Conservation (phyloP, 2,329 filamentous ascomycete species). For the Colletotrichum coccodes region DNA sequence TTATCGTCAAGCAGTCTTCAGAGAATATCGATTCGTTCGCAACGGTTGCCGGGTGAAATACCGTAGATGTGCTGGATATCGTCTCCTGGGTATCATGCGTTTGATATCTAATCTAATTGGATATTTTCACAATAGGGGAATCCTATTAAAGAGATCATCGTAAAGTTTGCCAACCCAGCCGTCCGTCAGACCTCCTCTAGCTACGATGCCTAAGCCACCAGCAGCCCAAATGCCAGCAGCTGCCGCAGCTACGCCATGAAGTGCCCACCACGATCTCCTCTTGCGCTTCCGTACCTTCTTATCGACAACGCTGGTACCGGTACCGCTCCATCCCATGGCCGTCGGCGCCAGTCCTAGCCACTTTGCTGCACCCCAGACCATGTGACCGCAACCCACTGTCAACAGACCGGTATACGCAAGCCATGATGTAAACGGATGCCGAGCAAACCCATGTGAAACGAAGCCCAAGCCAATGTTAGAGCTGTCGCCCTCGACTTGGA, state of each 20-base stretch:
- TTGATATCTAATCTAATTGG: not conserved
- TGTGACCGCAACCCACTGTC: slow-evolving; percentile 76
- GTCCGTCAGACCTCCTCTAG: slow-evolving; percentile 72
- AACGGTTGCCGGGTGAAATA: too few relatives aligned
- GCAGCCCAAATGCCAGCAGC: slow-evolving; percentile 80
- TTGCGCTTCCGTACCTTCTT: slow-evolving; percentile 62
- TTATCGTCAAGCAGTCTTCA: not conserved
- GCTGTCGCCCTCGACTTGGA: slow-evolving; percentile 82
- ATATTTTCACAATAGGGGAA: slow-evolving; percentile 32
- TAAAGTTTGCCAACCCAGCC: slow-evolving; percentile 87
- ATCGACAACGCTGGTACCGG: slow-evolving; percentile 55
- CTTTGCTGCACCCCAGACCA: slow-evolving; percentile 86
- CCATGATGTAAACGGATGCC: slow-evolving; percentile 74
- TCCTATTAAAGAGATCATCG: slow-evolving; percentile 71
- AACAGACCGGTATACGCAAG: slow-evolving; percentile 77
- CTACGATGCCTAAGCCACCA: slow-evolving; percentile 83
- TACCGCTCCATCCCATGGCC: slow-evolving; percentile 57
- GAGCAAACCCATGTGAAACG: slow-evolving; percentile 85
- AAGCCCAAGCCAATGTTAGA: slow-evolving; percentile 88
- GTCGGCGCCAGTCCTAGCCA: slow-evolving; percentile 77
- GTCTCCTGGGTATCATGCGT: not conserved
- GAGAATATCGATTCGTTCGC: not conserved
- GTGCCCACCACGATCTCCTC: slow-evolving; percentile 74
- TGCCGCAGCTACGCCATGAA: slow-evolving; percentile 72
- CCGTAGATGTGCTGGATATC: not conserved